Evolutionary conservation across 305 asterid species (phyloP).

Genomic region (Solanum hybrid): DNA sequence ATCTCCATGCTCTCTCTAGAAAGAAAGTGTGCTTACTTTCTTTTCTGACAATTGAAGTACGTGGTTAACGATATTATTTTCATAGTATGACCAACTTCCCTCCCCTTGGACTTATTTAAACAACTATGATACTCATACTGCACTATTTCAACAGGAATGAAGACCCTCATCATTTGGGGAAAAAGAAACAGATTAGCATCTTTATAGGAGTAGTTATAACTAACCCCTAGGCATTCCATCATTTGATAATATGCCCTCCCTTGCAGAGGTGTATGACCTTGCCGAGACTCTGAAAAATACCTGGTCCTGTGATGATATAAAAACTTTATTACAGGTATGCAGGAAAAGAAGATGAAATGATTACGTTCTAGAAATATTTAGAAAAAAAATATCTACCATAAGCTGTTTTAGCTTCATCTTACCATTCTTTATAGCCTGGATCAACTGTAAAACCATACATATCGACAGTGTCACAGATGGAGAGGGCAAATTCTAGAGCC

Average conservation of each 20-base stretch:
- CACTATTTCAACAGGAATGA: not conserved
- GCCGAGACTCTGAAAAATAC: constrained; percentile 85
- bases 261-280: constrained; percentile 89
- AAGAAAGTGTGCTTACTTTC: not conserved
- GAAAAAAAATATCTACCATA: not conserved
- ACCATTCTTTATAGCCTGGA: constrained; percentile 97
- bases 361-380: not conserved
- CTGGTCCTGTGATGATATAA: constrained; percentile 66
- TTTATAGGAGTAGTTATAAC: constrained; percentile 13
- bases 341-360: not conserved
- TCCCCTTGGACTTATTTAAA: not conserved
- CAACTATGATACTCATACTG: not conserved
- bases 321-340: not conserved
- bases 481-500: constrained; percentile 98
- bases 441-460: constrained; percentile 99
- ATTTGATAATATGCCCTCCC: constrained; percentile 97
- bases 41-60: not conserved
- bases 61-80: not conserved
- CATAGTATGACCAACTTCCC: not conserved
- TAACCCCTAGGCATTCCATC: constrained; percentile 98
- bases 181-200: not conserved
- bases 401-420: constrained; percentile 11
- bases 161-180: not conserved
- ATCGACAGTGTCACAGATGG: constrained; percentile 84
- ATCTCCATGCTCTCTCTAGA: not conserved